Evolutionary conservation across 805 yeast species (phyloP).

Genomic region (Blastobotrys parvus): DNA sequence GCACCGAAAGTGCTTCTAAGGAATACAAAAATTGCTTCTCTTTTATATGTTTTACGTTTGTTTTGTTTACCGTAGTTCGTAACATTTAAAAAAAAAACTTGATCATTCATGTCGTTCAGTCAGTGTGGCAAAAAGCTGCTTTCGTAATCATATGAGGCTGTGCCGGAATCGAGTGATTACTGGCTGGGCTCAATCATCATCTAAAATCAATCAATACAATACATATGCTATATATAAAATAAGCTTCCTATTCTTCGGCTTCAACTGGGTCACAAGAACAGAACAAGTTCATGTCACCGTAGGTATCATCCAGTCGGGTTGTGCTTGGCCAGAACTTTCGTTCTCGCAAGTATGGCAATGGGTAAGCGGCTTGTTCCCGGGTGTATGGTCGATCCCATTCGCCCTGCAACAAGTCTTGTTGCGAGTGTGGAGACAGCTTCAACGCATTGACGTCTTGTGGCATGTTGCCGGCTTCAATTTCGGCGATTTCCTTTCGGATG

Average conservation of each 20-base stretch:
- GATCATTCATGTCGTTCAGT: too few relatives aligned
- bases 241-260: constrained; percentile 7
- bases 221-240: too few relatives aligned
- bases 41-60: too few relatives aligned
- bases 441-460: constrained; percentile 45
- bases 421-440: constrained; percentile 88
- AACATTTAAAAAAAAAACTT: too few relatives aligned
- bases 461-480: constrained; percentile 55
- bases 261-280: constrained; percentile 62
- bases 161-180: too few relatives aligned
- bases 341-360: constrained; percentile 61
- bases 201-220: too few relatives aligned
- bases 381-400: constrained; percentile 91
- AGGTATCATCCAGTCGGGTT: constrained; percentile 86
- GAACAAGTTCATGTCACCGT: constrained; percentile 84
- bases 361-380: constrained; percentile 89
- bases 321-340: constrained; percentile 95
- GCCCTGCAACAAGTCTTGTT: constrained; percentile 58
- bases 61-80: too few relatives aligned
- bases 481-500: constrained; percentile 74
- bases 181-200: too few relatives aligned
- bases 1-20: constrained; percentile 89
- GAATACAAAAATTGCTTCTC: too few relatives aligned
- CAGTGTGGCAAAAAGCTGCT: too few relatives aligned
- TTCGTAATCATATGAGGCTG: too few relatives aligned